phyloP scores from a whole-genome alignment of 192 early-diverging fungal genomes.

The Rhizophagus clarus region DNA sequence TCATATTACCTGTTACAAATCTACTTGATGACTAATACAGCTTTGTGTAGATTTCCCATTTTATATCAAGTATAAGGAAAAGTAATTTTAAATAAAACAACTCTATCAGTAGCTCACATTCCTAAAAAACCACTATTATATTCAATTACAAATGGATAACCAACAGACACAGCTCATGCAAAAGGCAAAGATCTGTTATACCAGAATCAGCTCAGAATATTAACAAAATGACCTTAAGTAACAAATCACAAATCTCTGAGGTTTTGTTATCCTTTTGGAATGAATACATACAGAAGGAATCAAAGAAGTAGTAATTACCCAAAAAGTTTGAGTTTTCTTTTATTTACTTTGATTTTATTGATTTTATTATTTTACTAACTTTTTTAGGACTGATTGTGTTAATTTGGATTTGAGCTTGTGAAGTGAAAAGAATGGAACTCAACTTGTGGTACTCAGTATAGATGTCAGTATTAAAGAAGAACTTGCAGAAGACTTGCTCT shows the following conservation, averaged over 20 bases:
- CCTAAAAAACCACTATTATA: too few species aligned
- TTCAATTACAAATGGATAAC: too few species aligned
- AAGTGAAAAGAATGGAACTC: constrained; percentile 22
- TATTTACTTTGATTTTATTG: too few species aligned
- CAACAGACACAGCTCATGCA: too few species aligned
- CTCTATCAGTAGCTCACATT: too few species aligned
- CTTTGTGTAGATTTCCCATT: too few species aligned
- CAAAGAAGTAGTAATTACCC: constrained; percentile 12
- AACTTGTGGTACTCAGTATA: not conserved
- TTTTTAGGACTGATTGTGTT: constrained; percentile 3
- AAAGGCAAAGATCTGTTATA: too few species aligned
- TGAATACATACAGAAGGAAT: constrained; percentile 1
- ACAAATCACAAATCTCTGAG: constrained; percentile 20
- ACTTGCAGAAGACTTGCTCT: not conserved
- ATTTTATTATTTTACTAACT: too few species aligned
- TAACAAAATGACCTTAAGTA: constrained; percentile 10
- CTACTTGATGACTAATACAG: too few species aligned
- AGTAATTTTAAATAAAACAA: too few species aligned
- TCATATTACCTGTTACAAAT: too few species aligned
- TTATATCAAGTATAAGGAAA: too few species aligned
- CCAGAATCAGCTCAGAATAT: not conserved
- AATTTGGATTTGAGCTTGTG: constrained; percentile 20
- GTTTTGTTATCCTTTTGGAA: not conserved
- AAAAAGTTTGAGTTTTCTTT: not conserved
- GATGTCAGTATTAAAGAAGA: not conserved